Conservation (phyloP, 1,284 basidiomycete genomes). For the Phellopilus nigrolimitatus region DNA sequence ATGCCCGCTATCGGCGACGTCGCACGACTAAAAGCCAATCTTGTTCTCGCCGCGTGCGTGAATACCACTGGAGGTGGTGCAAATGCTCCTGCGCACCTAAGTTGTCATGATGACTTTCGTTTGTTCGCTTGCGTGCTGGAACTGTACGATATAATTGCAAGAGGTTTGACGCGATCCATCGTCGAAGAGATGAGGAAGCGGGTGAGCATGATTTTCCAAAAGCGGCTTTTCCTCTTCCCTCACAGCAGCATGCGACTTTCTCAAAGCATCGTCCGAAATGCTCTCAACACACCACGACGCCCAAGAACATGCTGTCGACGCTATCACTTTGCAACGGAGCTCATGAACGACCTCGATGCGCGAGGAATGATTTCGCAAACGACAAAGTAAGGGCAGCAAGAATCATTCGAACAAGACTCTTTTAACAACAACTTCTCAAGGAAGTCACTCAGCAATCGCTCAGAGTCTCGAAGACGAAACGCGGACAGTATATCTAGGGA, state of each 20-base stretch:
- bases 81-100: background rate
- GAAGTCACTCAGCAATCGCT: conserved; percentile 8
- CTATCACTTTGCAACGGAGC: background rate
- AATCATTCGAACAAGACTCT: background rate
- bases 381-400: conserved; percentile 11
- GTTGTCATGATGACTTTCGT: background rate
- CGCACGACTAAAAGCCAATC: too few relatives aligned
- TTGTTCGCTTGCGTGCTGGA: too few relatives aligned
- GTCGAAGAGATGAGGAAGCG: too few relatives aligned
- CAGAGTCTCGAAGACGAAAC: conserved; percentile 1
- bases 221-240: too few relatives aligned
- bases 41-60: too few relatives aligned
- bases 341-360: conserved; percentile 12
- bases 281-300: too few relatives aligned
- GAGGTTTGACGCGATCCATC: too few relatives aligned
- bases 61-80: too few relatives aligned
- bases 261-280: background rate
- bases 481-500: conserved; percentile 74
- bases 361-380: conserved; percentile 18
- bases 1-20: background rate
- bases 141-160: too few relatives aligned
- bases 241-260: background rate
- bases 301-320: background rate
- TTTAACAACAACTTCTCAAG: conserved; percentile 4
- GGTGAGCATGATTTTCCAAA: too few relatives aligned